Base-by-base conservation (phyloP, 2,329 filamentous ascomycete genomes). In the Aspergillus sp. region DNA sequence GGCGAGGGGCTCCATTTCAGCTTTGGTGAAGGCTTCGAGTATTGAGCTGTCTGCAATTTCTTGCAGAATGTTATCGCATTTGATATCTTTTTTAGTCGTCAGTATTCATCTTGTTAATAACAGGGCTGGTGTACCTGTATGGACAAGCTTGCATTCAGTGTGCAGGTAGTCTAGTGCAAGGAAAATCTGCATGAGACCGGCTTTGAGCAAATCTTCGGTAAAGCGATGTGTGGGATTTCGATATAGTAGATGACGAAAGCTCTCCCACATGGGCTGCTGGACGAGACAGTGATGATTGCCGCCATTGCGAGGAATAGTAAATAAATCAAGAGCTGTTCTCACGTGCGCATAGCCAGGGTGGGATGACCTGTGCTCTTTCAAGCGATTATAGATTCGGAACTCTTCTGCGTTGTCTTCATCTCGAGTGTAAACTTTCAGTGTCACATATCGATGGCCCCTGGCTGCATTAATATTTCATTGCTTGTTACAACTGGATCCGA, bases 81-180 rank as follows among this genome's bases (percentile, higher is more conserved):
- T 81, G 59, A 82, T 78, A 50, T 81, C 78, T 25, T 27, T 27
- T 8, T 1, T 2, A 27, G 7, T 8, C 25, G 7, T 27, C 25
- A 25, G 25, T 2, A 25, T 25, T 25, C 2, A 3, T 27, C 2
- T 27, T 0, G 7, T 25, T 27, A 8, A 27, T 25, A 8, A 25
- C 7, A 27, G 6, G 25, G 7, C 25, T 27, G 2, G 2, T 8
- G 7, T 27, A 27, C 25, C 25, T 27, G 77, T 81, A 65, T 82
- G 80, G 21, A 80, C 72, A 59, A 82, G 66, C 38, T 76, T 75
- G 68, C 74, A 77, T 63, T 80, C 75, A 4, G 70, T 73, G 62
- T 82, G 79, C 41, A 82, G 64, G 36, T 74, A 67, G 23, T 82
- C 77, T 4, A 81, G 72, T 17, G 77, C 79, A 39, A 73, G 72